Base-by-base conservation (phyloP, 225 moss, liverwort and hornwort genomes). In the Rhytidiadelphus loreus region DNA sequence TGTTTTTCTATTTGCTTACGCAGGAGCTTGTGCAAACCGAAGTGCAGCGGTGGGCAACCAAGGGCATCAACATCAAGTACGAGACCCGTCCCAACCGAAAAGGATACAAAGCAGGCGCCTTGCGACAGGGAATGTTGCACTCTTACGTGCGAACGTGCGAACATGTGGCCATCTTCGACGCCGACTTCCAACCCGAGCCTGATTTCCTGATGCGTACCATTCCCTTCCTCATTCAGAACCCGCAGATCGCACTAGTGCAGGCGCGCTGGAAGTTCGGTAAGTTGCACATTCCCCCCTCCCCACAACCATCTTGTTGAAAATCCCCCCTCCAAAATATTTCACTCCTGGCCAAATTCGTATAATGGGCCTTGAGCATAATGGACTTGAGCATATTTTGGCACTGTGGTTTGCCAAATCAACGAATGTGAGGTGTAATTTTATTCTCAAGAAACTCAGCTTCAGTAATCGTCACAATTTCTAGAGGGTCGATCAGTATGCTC, bases 41-140 rank as follows among this genome's bases (percentile, higher is more conserved):
- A 80, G 95, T 95, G 56, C 95, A 93, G 72, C 92, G 97, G 3
- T 97, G 97, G 97, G 93, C 93, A 1, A 92, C 93, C 33, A 97
- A 97, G 87, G 97, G 96, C 3, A 92, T 97, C 69, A 96, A 96
- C 84, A 97, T 97, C 68, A 97, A 96, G 86, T 96, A 96, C 68
- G 95, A 96, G 68, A 95, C 95, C 1, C 89, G 97, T 25, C 83
- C 90, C 5, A 95, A 96, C 46, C 88, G 95, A 75, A 94, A 94
- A 53, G 97, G 96, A 1, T 97, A 97, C 92, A 97, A 96, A 83
- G 97, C 97, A 0, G 97, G 95, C 20, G 95, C 95, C 16, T 79
- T 97, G 19, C 90, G 93, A 60, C 94, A 95, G 52, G 96, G 97
- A 37, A 96, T 97, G 97, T 86, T 90, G 91, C 92, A 94, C 23